Evolutionary conservation across 148 eudicot genomes (phyloP).

Genomic region (Dysphania ambrosioides): DNA sequence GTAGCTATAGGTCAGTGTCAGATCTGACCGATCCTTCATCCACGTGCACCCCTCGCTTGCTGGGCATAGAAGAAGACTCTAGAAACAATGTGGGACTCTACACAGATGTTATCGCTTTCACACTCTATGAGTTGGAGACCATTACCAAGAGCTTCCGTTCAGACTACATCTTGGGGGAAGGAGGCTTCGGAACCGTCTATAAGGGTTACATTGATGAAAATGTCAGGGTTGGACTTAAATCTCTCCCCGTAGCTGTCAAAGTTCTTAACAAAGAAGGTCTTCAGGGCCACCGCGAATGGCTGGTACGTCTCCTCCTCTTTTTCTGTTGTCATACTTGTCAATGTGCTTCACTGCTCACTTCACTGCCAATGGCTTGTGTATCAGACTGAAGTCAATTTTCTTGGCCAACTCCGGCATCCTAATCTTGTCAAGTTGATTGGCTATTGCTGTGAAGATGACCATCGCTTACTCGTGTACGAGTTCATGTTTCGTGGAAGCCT

Average conservation of each 20-base stretch:
- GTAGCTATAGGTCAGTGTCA: conserved; percentile 52
- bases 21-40: conserved; percentile 76
- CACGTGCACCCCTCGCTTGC: conserved; percentile 42
- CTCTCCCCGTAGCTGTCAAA: conserved; percentile 93
- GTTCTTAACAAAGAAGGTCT: conserved; percentile 94
- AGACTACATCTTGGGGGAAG: conserved; percentile 88
- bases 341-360: no score
- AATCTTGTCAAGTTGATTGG: conserved; percentile 91
- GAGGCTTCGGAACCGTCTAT: conserved; percentile 92
- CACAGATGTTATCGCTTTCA: conserved; percentile 82
- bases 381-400: conserved; percentile 91
- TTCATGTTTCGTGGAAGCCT: conserved; percentile 97
- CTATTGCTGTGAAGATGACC: conserved; percentile 95
- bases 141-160: conserved; percentile 94
- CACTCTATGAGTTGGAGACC: conserved; percentile 84
- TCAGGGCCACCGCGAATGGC: conserved; percentile 97
- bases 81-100: conserved; percentile 65
- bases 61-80: conserved; percentile 54
- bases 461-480: conserved; percentile 86
- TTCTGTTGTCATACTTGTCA: no score
- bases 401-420: conserved; percentile 90
- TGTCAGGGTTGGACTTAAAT: conserved; percentile 87
- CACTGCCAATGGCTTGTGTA: no score
- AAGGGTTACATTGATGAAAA: conserved; percentile 96
- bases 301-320: conserved; percentile 55